These are phyloP conservation scores for Cladorrhinum sp. DNA, from an alignment of 2,329 filamentous ascomycete species.

Conservation along the genomic window DNA sequence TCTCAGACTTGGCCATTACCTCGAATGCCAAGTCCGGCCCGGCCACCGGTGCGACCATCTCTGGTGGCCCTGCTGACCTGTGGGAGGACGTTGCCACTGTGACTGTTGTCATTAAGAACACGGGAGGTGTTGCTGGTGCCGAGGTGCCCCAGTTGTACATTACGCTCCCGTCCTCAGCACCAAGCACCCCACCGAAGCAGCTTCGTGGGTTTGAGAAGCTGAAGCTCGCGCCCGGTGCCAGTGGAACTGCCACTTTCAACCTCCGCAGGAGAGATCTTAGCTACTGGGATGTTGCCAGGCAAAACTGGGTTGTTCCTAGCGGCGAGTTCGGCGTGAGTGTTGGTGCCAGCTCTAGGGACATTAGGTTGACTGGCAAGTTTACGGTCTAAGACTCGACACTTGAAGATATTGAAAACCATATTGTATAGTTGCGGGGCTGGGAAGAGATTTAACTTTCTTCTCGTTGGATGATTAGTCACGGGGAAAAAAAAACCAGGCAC, in stretches of 20 bases:
- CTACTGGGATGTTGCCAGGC: conserved; percentile 57
- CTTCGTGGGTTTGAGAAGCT: conserved; percentile 64
- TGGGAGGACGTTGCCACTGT: conserved; percentile 48
- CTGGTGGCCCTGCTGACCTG: conserved; percentile 46
- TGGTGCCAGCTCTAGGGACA: conserved; percentile 47
- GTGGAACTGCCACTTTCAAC: conserved; percentile 47
- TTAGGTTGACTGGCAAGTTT: conserved; percentile 39
- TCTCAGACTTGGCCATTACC: conserved; percentile 47
- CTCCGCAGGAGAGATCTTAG: conserved; percentile 60
- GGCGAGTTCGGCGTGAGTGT: conserved; percentile 43
- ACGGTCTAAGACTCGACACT: conserved; percentile 13
- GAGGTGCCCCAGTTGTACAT: conserved; percentile 64
- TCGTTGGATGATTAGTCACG: not conserved
- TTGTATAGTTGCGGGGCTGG: no score
- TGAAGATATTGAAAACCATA: no score
- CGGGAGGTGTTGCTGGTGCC: conserved; percentile 57
- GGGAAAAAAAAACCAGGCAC: not conserved
- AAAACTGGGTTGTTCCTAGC: conserved; percentile 58
- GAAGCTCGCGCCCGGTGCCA: conserved; percentile 45
- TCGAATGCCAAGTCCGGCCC: conserved; percentile 39
- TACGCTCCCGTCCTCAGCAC: conserved; percentile 40
- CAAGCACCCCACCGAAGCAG: conserved; percentile 44
- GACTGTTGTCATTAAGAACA: conserved; percentile 63
- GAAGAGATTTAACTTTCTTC: not conserved
- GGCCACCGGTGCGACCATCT: conserved; percentile 38